Conservation (phyloP, 106 monocot genomes). For the Triglochin maritima region DNA sequence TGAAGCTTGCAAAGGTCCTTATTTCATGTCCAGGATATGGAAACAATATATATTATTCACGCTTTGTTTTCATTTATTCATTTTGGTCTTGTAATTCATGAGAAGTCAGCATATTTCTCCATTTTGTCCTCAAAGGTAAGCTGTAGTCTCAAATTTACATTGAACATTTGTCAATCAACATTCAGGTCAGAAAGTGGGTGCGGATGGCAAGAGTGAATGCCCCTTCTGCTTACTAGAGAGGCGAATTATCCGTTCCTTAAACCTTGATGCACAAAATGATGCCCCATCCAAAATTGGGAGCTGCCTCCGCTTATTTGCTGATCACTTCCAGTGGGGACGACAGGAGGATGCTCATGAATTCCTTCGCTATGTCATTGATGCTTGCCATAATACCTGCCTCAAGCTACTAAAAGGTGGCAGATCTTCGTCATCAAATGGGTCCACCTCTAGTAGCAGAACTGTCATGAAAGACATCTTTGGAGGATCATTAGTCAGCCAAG, state of each 20-base stretch:
- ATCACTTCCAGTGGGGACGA: slow-evolving; percentile 78
- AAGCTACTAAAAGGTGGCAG: slow-evolving; percentile 34
- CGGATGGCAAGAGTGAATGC: slow-evolving; percentile 52
- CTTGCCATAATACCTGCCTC: slow-evolving; percentile 65
- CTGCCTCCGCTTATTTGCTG: slow-evolving; percentile 58
- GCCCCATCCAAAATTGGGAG: slow-evolving; percentile 59
- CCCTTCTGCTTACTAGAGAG: slow-evolving; percentile 85
- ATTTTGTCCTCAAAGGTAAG: no score
- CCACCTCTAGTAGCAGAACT: slow-evolving; percentile 9
- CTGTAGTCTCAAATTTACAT: no score
- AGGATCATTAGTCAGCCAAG: slow-evolving; percentile 77
- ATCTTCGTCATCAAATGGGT: slow-evolving; percentile 2
- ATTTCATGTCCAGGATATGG: no score
- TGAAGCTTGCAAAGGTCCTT: no score
- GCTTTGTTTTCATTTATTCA: neutral
- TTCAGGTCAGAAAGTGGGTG: slow-evolving; percentile 7
- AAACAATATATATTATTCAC: no score
- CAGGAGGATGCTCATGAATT: slow-evolving; percentile 99
- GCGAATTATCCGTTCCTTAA: slow-evolving; percentile 59
- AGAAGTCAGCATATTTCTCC: no score
- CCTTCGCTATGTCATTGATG: slow-evolving; percentile 84
- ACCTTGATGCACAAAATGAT: slow-evolving; percentile 41
- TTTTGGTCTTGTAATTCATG: no score
- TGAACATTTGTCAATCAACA: no score
- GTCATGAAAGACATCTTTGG: slow-evolving; percentile 91